Percentiles rank a stretch among this genome's conserved stretches.
Conservation (phyloP, 805 yeast genomes). For the Metschnikowia henanensis region DNA sequence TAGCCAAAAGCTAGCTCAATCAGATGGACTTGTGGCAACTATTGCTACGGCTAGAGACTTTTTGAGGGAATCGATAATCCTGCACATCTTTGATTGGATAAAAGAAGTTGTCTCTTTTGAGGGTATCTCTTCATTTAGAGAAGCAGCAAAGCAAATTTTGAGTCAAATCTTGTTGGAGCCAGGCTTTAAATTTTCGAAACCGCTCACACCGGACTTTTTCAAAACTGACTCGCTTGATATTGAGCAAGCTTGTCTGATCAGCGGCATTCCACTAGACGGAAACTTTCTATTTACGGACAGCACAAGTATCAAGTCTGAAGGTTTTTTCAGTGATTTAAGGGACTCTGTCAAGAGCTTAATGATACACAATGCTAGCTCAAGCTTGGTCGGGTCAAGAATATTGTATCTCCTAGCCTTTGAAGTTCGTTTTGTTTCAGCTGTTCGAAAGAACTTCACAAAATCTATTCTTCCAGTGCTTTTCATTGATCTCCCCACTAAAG, state of each 20-base stretch:
- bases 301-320: conserved; percentile 16
- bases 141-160: conserved; percentile 39
- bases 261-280: conserved; percentile 33
- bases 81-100: conserved; percentile 53
- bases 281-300: conserved; percentile 25
- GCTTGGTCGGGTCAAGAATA: conserved; percentile 45
- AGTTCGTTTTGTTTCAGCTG: conserved; percentile 52
- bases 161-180: conserved; percentile 45
- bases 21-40: conserved; percentile 55
- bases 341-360: conserved; percentile 3
- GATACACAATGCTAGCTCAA: not conserved
- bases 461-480: conserved; percentile 57
- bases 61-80: conserved; percentile 47
- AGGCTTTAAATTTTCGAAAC: conserved; percentile 31
- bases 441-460: conserved; percentile 49
- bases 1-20: conserved; percentile 40
- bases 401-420: conserved; percentile 62
- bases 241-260: conserved; percentile 27
- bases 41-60: conserved; percentile 52
- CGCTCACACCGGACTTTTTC: conserved; percentile 26
- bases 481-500: conserved; percentile 48
- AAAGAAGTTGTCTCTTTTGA: conserved; percentile 32
- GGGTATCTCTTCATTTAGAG: conserved; percentile 24
- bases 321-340: not conserved
- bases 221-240: conserved; percentile 12